phyloP scores from a whole-genome alignment of 2,329 filamentous ascomycete species.

The Claviceps africana region DNA sequence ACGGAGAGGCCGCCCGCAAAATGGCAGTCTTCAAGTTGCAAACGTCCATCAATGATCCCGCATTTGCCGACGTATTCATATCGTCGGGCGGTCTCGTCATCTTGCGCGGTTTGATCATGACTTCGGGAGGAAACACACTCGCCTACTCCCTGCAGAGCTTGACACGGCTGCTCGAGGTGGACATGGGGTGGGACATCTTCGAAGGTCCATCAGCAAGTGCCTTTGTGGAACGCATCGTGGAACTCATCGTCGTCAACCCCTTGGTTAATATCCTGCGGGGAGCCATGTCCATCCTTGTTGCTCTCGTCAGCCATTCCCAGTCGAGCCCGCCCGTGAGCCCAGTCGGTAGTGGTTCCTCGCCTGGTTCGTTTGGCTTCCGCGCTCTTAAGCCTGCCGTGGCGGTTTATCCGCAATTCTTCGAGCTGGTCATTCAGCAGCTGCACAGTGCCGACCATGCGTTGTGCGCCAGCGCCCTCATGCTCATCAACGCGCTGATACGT shows the following conservation, averaged over 20 bases:
- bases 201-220: slow-evolving; percentile 48
- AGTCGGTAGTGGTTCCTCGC: slow-evolving; percentile 22
- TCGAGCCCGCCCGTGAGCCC: slow-evolving; percentile 27
- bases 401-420: slow-evolving; percentile 84
- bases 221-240: slow-evolving; percentile 64
- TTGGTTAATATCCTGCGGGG: slow-evolving; percentile 94
- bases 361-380: slow-evolving; percentile 67
- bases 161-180: slow-evolving; percentile 76
- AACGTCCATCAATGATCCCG: slow-evolving; percentile 84
- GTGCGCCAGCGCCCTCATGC: slow-evolving; percentile 86
- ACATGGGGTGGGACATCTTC: slow-evolving; percentile 93
- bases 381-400: slow-evolving; percentile 85
- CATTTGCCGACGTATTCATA: slow-evolving; percentile 94
- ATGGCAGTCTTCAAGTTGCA: slow-evolving; percentile 99
- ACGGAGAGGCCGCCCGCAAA: slow-evolving; percentile 84
- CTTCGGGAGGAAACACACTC: slow-evolving; percentile 79
- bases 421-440: slow-evolving; percentile 81
- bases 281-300: slow-evolving; percentile 91
- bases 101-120: slow-evolving; percentile 70
- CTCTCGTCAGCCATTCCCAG: slow-evolving; percentile 77
- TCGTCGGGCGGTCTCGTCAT: slow-evolving; percentile 72
- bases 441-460: slow-evolving; percentile 90
- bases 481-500: slow-evolving; percentile 89
- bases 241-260: slow-evolving; percentile 86
- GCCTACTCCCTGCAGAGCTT: slow-evolving; percentile 89